Base-by-base conservation (phyloP, 2,329 filamentous ascomycete species). In the Aspergillus sp. region DNA sequence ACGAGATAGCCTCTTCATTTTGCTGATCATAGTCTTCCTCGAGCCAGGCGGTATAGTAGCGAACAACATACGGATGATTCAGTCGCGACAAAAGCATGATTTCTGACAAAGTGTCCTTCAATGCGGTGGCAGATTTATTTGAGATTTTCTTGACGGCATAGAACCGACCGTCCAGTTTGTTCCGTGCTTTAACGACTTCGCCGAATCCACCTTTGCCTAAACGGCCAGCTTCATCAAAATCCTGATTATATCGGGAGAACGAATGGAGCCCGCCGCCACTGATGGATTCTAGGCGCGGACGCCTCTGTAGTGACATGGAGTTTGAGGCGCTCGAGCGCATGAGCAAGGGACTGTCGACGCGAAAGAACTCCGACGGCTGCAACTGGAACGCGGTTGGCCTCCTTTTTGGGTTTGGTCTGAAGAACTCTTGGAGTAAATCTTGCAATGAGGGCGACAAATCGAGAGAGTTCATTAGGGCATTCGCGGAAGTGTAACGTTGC, bases 121-220 rank as follows among this genome's bases (percentile, higher is more conserved):
- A 71, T 5, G 84, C 82, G 11, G 89, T 85, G 28, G 90, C 86
- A 1, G 92, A 92, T 55, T 89, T 89, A 68, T 95, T 91, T 1
- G 89, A 92, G 64, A 99, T 95, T 75, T 98, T 97, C 76, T 99
- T 99, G 74, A 99, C 91, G 19, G 95, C 95, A 77, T 98, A 99
- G 48, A 96, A 89, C 61, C 93, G 91, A 0, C 92, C 92, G 74
- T 98, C 95, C 4, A 97, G 86, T 79, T 95, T 97, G 76, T 97
- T 96, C 34, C 94, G 87, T 3, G 94, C 94, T 75, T 97, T 96
- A 59, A 98, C 92, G 23, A 99, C 95, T 77, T 97, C 92, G 5
- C 95, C 95, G 77, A 97, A 99, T 0, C 94, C 95, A 48, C 95
- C 95, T 74, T 94, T 96, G 3, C 95, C 95, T 13, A 99, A 83